Evolutionary conservation across 148 eudicot species (phyloP).

Genomic region (Camellia sinensis): DNA sequence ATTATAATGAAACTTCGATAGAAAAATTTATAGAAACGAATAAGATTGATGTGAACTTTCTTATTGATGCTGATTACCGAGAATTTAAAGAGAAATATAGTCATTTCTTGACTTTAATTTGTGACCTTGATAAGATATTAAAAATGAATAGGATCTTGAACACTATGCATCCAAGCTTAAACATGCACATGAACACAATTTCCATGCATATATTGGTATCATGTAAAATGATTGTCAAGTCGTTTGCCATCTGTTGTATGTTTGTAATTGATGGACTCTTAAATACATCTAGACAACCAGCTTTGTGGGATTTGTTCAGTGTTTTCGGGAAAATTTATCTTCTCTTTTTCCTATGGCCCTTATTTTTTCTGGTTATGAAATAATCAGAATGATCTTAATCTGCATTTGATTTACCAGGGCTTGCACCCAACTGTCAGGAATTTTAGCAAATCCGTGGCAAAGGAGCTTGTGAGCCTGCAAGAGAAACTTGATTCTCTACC

Average conservation of each 20-base stretch:
- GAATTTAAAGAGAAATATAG: too few species aligned
- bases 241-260: too few species aligned
- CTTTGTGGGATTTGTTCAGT: background rate
- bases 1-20: too few species aligned
- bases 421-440: conserved; percentile 57
- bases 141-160: background rate
- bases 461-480: conserved; percentile 60
- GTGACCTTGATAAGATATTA: too few species aligned
- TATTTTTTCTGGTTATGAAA: background rate
- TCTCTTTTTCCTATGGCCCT: background rate
- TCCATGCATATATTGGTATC: background rate
- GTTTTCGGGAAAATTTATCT: background rate
- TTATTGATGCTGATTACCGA: too few species aligned
- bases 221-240: background rate
- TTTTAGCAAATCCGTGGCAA: conserved; percentile 57
- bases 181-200: background rate
- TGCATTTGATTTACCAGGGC: conserved; percentile 37
- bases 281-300: background rate
- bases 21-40: too few species aligned
- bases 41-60: too few species aligned
- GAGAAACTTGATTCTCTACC: conserved; percentile 57
- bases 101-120: too few species aligned
- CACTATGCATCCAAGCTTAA: background rate
- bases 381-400: background rate
- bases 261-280: too few species aligned